Conservation (phyloP, 306 rosid genomes). For the Gleditsia sinensis region DNA sequence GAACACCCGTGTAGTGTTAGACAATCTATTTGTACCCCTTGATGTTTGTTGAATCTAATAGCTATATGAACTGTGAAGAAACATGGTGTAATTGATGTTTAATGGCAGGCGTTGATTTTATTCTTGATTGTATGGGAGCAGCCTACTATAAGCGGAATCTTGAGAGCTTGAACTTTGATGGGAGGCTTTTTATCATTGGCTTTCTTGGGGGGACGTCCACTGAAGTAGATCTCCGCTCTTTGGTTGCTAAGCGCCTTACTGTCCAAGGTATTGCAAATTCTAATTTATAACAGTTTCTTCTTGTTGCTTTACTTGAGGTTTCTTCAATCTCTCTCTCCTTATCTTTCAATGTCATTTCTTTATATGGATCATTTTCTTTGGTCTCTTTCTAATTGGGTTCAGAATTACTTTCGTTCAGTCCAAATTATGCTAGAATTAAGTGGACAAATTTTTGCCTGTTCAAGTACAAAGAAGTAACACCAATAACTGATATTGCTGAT, state of each 20-base stretch:
- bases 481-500: background rate
- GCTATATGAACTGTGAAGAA: background rate
- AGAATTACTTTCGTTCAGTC: constrained; percentile 25
- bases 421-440: too few relatives aligned
- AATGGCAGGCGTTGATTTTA: constrained; percentile 86
- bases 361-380: background rate
- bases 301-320: background rate
- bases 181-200: constrained; percentile 89
- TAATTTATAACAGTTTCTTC: background rate
- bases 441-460: too few relatives aligned
- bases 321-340: background rate
- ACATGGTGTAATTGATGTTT: background rate
- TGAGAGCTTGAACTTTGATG: constrained; percentile 81
- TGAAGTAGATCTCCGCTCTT: constrained; percentile 59
- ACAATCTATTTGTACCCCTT: background rate
- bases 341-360: background rate
- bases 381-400: background rate
- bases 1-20: background rate
- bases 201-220: constrained; percentile 60
- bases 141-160: constrained; percentile 67
- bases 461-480: constrained; percentile 9
- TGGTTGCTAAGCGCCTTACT: constrained; percentile 80
- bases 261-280: constrained; percentile 68
- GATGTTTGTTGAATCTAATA: constrained; percentile 18
- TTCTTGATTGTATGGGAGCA: constrained; percentile 91